phyloP scores from a whole-genome alignment of 805 yeast genomes.

The Candida qinlingensis region DNA sequence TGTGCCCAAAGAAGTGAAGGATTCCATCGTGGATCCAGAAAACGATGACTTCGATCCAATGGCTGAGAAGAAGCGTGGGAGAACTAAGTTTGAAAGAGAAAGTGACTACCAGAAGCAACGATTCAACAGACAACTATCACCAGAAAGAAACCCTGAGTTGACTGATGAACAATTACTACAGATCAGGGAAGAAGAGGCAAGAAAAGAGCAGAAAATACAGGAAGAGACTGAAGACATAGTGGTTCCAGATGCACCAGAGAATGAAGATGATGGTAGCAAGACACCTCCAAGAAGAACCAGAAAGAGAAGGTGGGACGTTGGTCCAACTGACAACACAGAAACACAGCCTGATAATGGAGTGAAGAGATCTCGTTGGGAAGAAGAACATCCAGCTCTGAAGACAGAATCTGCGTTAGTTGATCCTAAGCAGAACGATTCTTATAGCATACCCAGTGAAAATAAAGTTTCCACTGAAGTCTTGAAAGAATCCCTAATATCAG shows the following conservation, averaged over 20 bases:
- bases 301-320: slow-evolving; percentile 23
- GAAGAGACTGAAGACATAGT: background rate
- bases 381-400: background rate
- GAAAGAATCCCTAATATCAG: slow-evolving; percentile 39
- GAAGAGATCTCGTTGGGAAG: slow-evolving; percentile 16
- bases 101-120: slow-evolving; percentile 43
- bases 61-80: slow-evolving; percentile 20
- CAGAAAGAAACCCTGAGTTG: slow-evolving; percentile 26
- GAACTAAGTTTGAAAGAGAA: slow-evolving; percentile 33
- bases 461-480: slow-evolving; percentile 24
- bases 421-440: slow-evolving; percentile 26
- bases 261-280: slow-evolving; percentile 14
- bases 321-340: slow-evolving; percentile 2
- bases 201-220: slow-evolving; percentile 21
- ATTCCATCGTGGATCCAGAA: slow-evolving; percentile 21
- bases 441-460: slow-evolving; percentile 48
- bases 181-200: slow-evolving; percentile 36
- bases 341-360: background rate
- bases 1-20: slow-evolving; percentile 31
- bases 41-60: slow-evolving; percentile 27
- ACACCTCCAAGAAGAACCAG: slow-evolving; percentile 25
- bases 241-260: background rate
- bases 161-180: slow-evolving; percentile 40
- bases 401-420: too few species aligned
- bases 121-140: slow-evolving; percentile 26